Evolutionary conservation across 805 yeast species (phyloP).

Genomic region (Jamesozyma rosinii): DNA sequence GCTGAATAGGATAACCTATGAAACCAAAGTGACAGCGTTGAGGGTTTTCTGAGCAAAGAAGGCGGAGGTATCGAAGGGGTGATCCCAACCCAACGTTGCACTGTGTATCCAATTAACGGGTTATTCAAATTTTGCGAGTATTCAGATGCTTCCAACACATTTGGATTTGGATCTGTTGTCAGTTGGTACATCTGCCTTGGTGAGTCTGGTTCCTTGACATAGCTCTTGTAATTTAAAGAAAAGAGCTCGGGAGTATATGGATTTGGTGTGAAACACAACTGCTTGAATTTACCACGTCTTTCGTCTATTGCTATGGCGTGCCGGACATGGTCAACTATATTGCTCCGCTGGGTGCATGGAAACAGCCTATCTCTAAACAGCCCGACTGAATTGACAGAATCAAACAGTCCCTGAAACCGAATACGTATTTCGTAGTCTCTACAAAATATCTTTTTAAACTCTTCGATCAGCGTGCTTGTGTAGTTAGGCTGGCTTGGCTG

Average conservation of each 20-base stretch:
- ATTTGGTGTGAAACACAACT: constrained; percentile 41
- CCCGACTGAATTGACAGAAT: constrained; percentile 61
- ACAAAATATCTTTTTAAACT: constrained; percentile 48
- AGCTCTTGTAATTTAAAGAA: constrained; percentile 13
- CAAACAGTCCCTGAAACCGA: constrained; percentile 60
- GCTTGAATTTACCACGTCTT: constrained; percentile 54
- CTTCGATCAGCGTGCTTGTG: constrained; percentile 39
- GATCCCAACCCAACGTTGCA: constrained; percentile 1
- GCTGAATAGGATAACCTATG: not conserved
- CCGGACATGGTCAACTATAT: constrained; percentile 48
- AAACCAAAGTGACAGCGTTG: not conserved
- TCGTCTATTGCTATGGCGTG: constrained; percentile 65
- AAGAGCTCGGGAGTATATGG: constrained; percentile 30
- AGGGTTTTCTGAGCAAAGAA: not conserved
- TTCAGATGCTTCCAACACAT: not conserved
- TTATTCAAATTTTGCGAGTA: not conserved
- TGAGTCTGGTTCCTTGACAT: not conserved
- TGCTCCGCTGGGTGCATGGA: constrained; percentile 45
- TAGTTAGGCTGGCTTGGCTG: constrained; percentile 42
- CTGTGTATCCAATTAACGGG: constrained; percentile 1
- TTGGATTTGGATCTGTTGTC: not conserved
- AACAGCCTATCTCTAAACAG: constrained; percentile 47
- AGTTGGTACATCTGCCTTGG: no score
- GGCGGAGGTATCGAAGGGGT: not conserved
- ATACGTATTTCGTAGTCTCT: constrained; percentile 35